phyloP scores from a whole-genome alignment of 352 stramenopile genomes.

The Phytophthora litchii region DNA sequence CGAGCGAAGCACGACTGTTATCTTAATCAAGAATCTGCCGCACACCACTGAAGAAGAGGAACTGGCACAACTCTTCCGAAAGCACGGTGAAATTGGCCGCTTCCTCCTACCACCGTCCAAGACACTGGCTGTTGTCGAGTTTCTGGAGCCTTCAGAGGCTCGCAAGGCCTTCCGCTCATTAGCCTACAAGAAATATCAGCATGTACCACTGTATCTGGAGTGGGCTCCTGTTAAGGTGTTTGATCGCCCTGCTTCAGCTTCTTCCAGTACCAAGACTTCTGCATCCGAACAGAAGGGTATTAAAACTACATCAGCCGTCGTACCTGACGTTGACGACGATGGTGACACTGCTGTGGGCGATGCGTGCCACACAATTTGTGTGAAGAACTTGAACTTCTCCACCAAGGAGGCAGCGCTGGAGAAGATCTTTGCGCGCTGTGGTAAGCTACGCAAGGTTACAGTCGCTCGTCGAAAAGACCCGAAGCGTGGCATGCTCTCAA shows the following conservation, averaged over 20 bases:
- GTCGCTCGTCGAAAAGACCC: slow-evolving; percentile 86
- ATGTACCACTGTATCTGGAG: slow-evolving; percentile 98
- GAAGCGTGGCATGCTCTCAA: slow-evolving; percentile 89
- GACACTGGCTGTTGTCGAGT: slow-evolving; percentile 97
- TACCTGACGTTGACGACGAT: slow-evolving; percentile 66
- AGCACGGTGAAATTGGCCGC: slow-evolving; percentile 84
- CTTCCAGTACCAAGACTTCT: slow-evolving; percentile 14
- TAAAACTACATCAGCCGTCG: slow-evolving; percentile 51
- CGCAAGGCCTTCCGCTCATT: slow-evolving; percentile 96
- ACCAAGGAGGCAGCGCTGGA: slow-evolving; percentile 92
- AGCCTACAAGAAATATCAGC: slow-evolving; percentile 98
- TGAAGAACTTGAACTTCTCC: slow-evolving; percentile 99
- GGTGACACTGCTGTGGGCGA: slow-evolving; percentile 70
- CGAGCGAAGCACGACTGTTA: slow-evolving; percentile 93
- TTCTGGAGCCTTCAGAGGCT: slow-evolving; percentile 94
- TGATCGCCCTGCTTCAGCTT: slow-evolving; percentile 33
- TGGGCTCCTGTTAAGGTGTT: slow-evolving; percentile 95
- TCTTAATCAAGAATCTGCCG: slow-evolving; percentile 99
- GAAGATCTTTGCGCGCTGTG: slow-evolving; percentile 70
- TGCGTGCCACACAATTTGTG: slow-evolving; percentile 92
- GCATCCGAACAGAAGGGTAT: slow-evolving; percentile 53
- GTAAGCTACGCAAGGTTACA: slow-evolving; percentile 85
- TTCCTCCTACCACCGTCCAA: slow-evolving; percentile 94
- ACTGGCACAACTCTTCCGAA: slow-evolving; percentile 95
- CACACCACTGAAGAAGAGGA: slow-evolving; percentile 94